phyloP scores from a whole-genome alignment of 2,329 filamentous ascomycete genomes.

The Fusarium pseudoanthophilum region DNA sequence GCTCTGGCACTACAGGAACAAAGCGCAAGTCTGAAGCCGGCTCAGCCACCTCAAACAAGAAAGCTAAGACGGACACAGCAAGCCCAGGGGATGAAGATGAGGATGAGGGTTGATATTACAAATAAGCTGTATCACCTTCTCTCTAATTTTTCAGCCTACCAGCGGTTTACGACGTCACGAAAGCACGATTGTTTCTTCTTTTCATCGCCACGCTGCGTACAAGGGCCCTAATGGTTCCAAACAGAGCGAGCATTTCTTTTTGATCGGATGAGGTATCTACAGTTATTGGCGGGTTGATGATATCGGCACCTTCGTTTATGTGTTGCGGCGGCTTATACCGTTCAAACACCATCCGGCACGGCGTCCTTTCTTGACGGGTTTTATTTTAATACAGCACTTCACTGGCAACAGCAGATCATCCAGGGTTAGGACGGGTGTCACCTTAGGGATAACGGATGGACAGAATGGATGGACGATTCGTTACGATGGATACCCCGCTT shows the following conservation, averaged over 20 bases:
- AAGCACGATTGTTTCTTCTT: conserved; percentile 44
- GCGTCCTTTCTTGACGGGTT: conserved; percentile 24
- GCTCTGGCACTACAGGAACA: conserved; percentile 53
- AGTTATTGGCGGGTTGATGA: conserved; percentile 25
- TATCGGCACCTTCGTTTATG: conserved; percentile 30
- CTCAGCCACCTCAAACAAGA: conserved; percentile 63
- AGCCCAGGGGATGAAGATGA: conserved; percentile 55
- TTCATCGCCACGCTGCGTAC: conserved; percentile 22
- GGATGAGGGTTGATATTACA: conserved; percentile 53
- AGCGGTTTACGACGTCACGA: conserved; percentile 53
- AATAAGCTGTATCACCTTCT: conserved; percentile 16
- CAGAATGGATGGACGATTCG: conserved; percentile 59
- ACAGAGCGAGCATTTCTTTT: conserved; percentile 13
- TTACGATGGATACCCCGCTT: conserved; percentile 58
- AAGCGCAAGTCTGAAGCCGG: conserved; percentile 71
- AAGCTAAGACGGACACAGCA: conserved; percentile 62
- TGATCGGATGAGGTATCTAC: conserved; percentile 16
- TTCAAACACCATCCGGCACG: background rate
- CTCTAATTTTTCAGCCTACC: conserved; percentile 46
- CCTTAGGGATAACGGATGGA: conserved; percentile 50
- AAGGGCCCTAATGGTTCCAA: background rate
- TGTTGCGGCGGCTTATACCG: conserved; percentile 7
- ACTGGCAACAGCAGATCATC: conserved; percentile 54
- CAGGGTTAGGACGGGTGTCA: conserved; percentile 33
- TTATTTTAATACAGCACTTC: conserved; percentile 51